Base-by-base conservation (phyloP, 2,329 filamentous ascomycete genomes). In the Trichoderma sp. region DNA sequence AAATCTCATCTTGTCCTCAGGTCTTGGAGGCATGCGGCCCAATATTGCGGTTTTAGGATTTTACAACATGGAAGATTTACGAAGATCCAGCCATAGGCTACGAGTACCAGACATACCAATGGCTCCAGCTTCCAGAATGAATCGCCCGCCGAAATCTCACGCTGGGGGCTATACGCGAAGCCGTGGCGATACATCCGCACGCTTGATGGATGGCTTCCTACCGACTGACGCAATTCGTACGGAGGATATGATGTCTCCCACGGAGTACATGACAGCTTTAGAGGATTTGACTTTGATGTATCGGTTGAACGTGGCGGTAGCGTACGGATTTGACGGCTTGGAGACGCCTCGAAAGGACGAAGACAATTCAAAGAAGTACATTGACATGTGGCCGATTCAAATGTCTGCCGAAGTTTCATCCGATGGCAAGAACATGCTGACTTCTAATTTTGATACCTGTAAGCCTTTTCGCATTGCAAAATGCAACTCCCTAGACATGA, bases 361-460 rank as follows among this genome's bases (percentile, higher is more conserved):
- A 4, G 75, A 77, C 21, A 87, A 90, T 65, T 83, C 82, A 4
- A 95, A 95, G 76, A 92, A 89, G 74, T 95, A 90, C 75, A 92
- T 97, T 70, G 93, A 97, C 75, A 81, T 97, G 5, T 97, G 93
- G 93, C 93, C 93, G 0, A 96, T 97, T 65, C 94, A 97, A 73
- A 97, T 97, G 92, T 95, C 93, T 6, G 93, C 93, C 1, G 92
- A 95, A 74, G 87, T 96, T 39, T 87, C 88, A 0, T 83, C 90
- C 1, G 89, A 90, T 71, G 85, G 85, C 1, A 87, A 88, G 75
- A 89, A 85, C 71, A 84, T 96, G 6, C 79, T 95, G 66, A 96
- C 93, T 0, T 96, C 92, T 0, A 97, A 97, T 73, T 96, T 97
- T 77, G 93, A 97, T 77, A 97, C 93, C 0, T 96, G 94, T 85